Evolutionary conservation across 2,329 filamentous ascomycete genomes (phyloP), one percentile per base, ranked within the genome.

Genomic region (Diplodia scrobiculata): DNA sequence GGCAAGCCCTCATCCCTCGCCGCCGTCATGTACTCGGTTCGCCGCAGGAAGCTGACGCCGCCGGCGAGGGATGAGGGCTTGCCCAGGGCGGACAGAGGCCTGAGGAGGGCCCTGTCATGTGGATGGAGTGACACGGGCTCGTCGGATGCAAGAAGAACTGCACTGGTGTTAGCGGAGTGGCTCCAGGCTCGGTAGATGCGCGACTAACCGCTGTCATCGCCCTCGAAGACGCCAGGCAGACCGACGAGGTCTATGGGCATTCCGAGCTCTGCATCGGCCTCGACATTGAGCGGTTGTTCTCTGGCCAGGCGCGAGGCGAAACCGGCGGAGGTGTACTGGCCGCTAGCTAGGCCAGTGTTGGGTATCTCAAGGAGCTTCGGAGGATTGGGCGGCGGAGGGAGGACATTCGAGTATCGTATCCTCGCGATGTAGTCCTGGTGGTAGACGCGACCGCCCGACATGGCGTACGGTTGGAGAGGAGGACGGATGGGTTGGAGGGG

Each of bases 391-490:
- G 95, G 95, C 69, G 95, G 93, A 70, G 95, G 95, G 17, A 99
- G 88, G 72, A 92, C 89, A 86, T 99, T 99, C 74, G 92, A 92
- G 79, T 96, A 99, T 79, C 95, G 88, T 74, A 97, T 91, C 73
- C 93, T 90, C 69, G 93, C 94, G 76, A 99, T 97, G 80, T 97
- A 98, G 80, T 99, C 95, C 80, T 99, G 95, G 76, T 96, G 92
- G 73, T 87, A 87, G 58, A 54, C 65, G 65, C 65, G 65, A 48
- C 34, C 21, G 58, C 65, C 50, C 65, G 65, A 58, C 65, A 66
- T 66, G 25, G 38, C 63, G 65, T 3, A 19, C 14, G 50, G 25
- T 29, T 48, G 55, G n/a, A 34, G 48, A n/a, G n/a, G 50, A 48
- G 50, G n/a, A 36, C 38, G 11, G 54, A 58, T 50, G 34, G 32